Percentiles rank a stretch among this genome's conserved stretches.
Evolutionary conservation across 1,139 yeast genomes (phyloP).

Genomic region (Pichia sp.): DNA sequence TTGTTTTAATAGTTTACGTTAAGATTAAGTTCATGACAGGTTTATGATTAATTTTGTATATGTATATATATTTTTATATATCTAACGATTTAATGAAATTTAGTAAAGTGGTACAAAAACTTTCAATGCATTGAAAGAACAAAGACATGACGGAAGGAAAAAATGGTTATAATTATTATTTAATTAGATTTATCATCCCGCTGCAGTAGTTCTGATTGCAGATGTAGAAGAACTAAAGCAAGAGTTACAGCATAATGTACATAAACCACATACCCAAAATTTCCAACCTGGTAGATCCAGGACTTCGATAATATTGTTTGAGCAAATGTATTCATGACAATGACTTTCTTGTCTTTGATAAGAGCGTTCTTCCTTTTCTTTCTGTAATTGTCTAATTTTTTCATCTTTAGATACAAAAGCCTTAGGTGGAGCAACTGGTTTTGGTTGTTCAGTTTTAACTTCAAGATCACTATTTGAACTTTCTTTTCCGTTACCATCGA

Average conservation of each 20-base stretch:
- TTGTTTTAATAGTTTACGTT: neutral
- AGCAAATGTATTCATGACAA: conserved; percentile 25
- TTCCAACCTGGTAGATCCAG: conserved; percentile 14
- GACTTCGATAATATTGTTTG: conserved; percentile 15
- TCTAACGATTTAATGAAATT: too few species aligned
- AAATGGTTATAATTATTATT: neutral
- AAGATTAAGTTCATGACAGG: too few species aligned
- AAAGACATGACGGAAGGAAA: too few species aligned
- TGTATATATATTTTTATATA: too few species aligned
- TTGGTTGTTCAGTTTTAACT: conserved; percentile 12
- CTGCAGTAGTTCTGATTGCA: conserved; percentile 4
- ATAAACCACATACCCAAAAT: conserved; percentile 2
- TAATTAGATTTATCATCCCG: neutral
- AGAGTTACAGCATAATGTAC: conserved; percentile 11
- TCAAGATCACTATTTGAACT: conserved; percentile 4
- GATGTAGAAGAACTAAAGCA: conserved; percentile 14
- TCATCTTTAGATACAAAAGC: conserved; percentile 12
- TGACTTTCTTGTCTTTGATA: conserved; percentile 23
- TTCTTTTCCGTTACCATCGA: neutral
- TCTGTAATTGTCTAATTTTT: conserved; percentile 6
- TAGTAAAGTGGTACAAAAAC: too few species aligned
- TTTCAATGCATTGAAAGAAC: too few species aligned
- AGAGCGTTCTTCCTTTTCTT: neutral
- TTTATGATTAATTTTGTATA: too few species aligned
- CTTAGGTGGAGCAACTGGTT: conserved; percentile 5